A percentile compares a stretch with the other conserved stretches of the same genome.
Evolutionary conservation across 306 rosid genomes (phyloP).

Genomic region (Clitoria ternatea): DNA sequence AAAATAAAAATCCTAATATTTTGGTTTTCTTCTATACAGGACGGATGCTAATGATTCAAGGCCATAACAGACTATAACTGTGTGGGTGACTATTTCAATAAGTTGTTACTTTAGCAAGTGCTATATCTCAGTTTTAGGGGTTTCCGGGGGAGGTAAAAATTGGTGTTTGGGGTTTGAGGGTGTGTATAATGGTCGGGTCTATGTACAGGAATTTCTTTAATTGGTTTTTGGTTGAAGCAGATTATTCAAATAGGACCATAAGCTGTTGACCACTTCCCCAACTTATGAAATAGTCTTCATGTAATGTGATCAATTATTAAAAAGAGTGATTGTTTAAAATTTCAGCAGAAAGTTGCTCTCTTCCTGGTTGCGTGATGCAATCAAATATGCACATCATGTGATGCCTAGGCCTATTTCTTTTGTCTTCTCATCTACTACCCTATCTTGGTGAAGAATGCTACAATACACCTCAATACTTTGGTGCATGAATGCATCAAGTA

Average conservation of each 20-base stretch:
- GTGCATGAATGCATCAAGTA: too few species aligned
- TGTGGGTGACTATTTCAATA: not conserved
- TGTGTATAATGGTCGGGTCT: not conserved
- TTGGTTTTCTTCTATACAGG: not conserved
- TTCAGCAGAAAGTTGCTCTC: not conserved
- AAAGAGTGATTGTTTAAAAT: not conserved
- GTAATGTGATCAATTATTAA: not conserved
- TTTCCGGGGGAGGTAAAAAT: not conserved
- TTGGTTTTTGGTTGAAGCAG: not conserved
- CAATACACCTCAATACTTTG: too few species aligned
- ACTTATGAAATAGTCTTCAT: not conserved
- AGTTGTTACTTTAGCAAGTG: not conserved
- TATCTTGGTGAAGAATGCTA: too few species aligned
- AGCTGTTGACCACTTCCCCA: not conserved
- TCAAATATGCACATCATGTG: not conserved
- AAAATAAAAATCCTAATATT: not conserved
- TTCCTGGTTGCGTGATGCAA: not conserved
- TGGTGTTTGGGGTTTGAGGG: not conserved
- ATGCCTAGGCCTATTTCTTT: not conserved
- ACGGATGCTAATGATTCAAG: not conserved
- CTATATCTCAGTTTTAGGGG: not conserved
- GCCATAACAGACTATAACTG: not conserved
- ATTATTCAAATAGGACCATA: not conserved
- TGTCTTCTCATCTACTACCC: not conserved
- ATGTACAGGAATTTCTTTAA: not conserved